Evolutionary conservation across 768 basidiomycete genomes (phyloP).

Genomic region (Agrocybe pediades): DNA sequence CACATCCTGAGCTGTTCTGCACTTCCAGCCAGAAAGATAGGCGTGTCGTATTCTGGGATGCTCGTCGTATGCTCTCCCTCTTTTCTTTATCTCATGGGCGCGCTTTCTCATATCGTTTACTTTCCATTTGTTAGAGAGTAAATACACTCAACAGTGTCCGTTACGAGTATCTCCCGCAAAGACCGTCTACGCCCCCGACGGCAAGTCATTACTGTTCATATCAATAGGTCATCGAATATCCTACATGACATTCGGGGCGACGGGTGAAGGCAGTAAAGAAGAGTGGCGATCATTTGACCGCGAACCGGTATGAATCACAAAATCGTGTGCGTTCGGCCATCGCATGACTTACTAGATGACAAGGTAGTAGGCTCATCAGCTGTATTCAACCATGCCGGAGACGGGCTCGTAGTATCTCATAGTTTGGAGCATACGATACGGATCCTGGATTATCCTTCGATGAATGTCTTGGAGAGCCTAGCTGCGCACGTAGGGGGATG

Average conservation of each 20-base stretch:
- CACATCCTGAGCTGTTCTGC: constrained; percentile 81
- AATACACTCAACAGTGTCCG: constrained; percentile 59
- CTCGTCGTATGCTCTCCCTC: constrained; percentile 57
- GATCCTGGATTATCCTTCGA: constrained; percentile 68
- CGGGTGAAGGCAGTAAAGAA: constrained; percentile 50
- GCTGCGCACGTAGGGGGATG: constrained; percentile 85
- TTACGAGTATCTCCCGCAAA: constrained; percentile 65
- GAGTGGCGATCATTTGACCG: constrained; percentile 49
- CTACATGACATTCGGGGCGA: constrained; percentile 59
- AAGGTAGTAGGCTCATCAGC: constrained; percentile 61
- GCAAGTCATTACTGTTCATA: constrained; percentile 62
- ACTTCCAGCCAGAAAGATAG: constrained; percentile 78
- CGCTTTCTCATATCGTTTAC: background rate
- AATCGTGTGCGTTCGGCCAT: background rate
- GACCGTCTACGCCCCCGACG: constrained; percentile 74
- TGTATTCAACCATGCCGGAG: constrained; percentile 76
- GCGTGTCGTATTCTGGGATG: constrained; percentile 82
- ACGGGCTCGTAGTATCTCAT: constrained; percentile 68
- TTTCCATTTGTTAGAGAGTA: constrained; percentile 65
- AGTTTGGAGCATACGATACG: constrained; percentile 66
- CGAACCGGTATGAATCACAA: constrained; percentile 41
- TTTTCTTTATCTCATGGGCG: background rate
- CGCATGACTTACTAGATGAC: constrained; percentile 2
- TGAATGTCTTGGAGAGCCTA: constrained; percentile 58
- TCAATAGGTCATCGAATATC: constrained; percentile 62